Evolutionary conservation across 257 asterid species (phyloP).

Genomic region (Thymus mandschuricus): DNA sequence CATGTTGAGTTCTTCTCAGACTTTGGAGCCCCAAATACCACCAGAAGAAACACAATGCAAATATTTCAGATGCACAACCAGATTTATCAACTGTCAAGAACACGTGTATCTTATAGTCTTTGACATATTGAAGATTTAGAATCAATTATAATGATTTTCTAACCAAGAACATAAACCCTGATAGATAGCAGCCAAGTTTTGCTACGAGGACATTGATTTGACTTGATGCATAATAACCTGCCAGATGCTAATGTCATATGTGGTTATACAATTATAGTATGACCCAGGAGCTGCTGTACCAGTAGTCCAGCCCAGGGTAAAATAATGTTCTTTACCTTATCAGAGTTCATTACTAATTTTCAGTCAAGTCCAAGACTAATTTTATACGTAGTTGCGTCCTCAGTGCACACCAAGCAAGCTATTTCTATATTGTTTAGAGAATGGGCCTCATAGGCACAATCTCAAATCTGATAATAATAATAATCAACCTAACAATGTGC

Average conservation of each 20-base stretch:
- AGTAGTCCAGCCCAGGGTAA: background rate
- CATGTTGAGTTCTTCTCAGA: constrained; percentile 25
- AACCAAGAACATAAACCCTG: background rate
- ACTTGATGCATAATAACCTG: background rate
- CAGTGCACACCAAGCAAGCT: too few relatives aligned
- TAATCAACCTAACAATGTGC: background rate
- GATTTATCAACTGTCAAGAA: background rate
- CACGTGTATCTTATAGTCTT: constrained; percentile 2
- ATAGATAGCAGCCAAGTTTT: constrained; percentile 10
- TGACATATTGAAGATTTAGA: constrained; percentile 2
- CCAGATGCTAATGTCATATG: background rate
- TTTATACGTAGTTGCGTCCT: too few relatives aligned
- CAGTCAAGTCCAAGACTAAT: too few relatives aligned
- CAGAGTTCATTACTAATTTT: background rate
- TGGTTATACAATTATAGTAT: background rate
- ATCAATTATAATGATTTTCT: constrained; percentile 7
- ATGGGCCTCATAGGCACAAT: too few relatives aligned
- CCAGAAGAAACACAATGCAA: constrained; percentile 21
- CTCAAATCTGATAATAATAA: background rate
- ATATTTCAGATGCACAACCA: constrained; percentile 23
- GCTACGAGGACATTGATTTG: background rate
- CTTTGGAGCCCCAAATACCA: constrained; percentile 15
- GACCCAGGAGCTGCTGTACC: constrained; percentile 7
- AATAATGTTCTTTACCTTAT: background rate
- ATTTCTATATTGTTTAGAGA: too few relatives aligned